Evolutionary conservation across 1,284 basidiomycete genomes (phyloP).

Genomic region (Sanguinoderma infundibulare): DNA sequence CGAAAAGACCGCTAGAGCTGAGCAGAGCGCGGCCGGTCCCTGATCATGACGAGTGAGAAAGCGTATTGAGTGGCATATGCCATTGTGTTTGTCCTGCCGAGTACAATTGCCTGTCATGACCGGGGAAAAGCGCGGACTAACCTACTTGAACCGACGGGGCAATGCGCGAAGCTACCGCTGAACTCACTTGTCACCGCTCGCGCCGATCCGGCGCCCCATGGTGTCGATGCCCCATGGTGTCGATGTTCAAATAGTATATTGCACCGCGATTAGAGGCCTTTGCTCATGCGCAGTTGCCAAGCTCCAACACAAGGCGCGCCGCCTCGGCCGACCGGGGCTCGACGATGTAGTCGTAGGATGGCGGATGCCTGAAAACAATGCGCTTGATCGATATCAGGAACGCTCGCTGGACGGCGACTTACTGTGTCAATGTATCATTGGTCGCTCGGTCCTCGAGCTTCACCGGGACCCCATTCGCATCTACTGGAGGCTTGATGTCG

Average conservation of each 20-base stretch:
- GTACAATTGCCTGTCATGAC: neutral
- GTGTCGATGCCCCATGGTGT: neutral
- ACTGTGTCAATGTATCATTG: neutral
- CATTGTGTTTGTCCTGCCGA: neutral
- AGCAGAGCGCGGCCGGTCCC: too few relatives aligned
- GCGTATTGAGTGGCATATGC: neutral
- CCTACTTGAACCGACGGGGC: neutral
- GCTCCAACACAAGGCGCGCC: neutral
- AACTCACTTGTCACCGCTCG: too few relatives aligned
- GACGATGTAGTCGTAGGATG: neutral
- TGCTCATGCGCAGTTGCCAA: neutral
- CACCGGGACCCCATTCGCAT: neutral
- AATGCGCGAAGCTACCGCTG: neutral
- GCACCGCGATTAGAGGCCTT: neutral
- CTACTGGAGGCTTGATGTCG: neutral
- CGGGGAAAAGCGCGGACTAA: neutral
- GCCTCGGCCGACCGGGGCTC: neutral
- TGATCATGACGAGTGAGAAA: too few relatives aligned
- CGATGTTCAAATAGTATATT: neutral
- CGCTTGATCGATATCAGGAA: neutral
- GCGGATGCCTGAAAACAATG: neutral
- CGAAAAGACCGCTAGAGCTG: neutral
- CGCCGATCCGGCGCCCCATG: too few relatives aligned
- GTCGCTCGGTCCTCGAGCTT: neutral
- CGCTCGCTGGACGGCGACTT: neutral